Evolutionary conservation across 2,329 filamentous ascomycete species (phyloP), one percentile per base, ranked within the genome.

Genomic region (Diaporthe ilicicola): DNA sequence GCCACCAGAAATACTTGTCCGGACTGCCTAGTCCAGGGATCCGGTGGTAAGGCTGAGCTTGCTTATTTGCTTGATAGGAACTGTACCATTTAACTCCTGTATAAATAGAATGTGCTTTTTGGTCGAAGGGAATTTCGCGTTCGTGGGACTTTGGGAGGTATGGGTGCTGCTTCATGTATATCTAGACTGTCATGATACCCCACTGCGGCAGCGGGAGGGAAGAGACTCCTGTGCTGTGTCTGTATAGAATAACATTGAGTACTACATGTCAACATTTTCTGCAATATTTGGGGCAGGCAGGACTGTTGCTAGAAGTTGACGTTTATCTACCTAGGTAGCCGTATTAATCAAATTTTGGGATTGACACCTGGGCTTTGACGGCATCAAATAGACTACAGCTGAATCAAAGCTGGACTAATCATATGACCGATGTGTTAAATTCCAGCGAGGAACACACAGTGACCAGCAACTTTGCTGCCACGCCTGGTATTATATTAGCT

Each of bases 161-260:
- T 62, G 48, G 56, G 42, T 48, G 59, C 34, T 62, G 19, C 42
- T 62, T 34, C 59, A 48, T 64, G 59, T 64, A 64, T 50, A 39
- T 61, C 44, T 64, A 50, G 59, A 64, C 32, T 64, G 59, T 62
- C 59, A 64, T 64, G 59, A 64, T 64, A 64, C 59, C 59, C 59
- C 59, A 34, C 59, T 62, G 59, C 59, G n/a, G 59, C 44, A 64
- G 59, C 59, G 44, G 59, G 44, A 50, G 59, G 59, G 59, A 48
- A 62, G 56, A 62, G 59, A n/a, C 59, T 64, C 59, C 59, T 64
- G 44, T 32, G 59, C 59, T 50, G 59, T 50, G 44, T 48, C 29
- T 64, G 59, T 50, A 50, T 64, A 64, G 59, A 64, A 50, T n/a
- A 50, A 37, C 22, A 44, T 37, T 37, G 22, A 50, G 59, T 64